A percentile compares a stretch with the other conserved stretches of the same genome.
Conservation (phyloP, 305 asterid species). For the Stenogyne calaminthoides region DNA sequence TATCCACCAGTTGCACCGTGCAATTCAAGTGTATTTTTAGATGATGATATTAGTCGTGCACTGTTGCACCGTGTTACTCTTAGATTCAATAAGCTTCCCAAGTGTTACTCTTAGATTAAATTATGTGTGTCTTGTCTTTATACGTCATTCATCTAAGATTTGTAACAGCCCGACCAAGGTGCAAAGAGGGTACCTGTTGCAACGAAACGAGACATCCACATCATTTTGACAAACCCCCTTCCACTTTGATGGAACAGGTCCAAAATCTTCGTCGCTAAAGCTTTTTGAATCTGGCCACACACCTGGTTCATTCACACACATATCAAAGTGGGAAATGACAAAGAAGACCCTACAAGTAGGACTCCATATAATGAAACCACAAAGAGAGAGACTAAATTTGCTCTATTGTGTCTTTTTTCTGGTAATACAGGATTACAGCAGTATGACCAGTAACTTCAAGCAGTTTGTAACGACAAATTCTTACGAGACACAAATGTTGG, state of each 20-base stretch:
- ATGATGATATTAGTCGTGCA: too few species aligned
- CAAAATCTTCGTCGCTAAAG: slow-evolving; percentile 65
- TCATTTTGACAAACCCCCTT: slow-evolving; percentile 80
- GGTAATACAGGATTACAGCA: not conserved
- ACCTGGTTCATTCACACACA: slow-evolving; percentile 55
- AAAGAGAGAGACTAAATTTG: not conserved
- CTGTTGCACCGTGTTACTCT: too few species aligned
- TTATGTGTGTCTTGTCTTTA: not conserved
- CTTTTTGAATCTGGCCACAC: slow-evolving; percentile 88
- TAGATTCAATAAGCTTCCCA: too few species aligned
- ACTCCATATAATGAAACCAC: not conserved
- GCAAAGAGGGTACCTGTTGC: slow-evolving; percentile 64
- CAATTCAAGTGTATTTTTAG: too few species aligned
- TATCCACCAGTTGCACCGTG: too few species aligned
- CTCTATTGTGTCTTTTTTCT: not conserved
- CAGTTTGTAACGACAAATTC: too few species aligned
- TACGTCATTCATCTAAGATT: not conserved
- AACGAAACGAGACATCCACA: slow-evolving; percentile 61
- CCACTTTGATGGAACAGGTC: slow-evolving; percentile 83
- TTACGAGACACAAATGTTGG: too few species aligned
- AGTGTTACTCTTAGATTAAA: too few species aligned
- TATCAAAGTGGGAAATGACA: slow-evolving; percentile 18
- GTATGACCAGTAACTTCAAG: too few species aligned
- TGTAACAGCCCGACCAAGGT: not conserved
- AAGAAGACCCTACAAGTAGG: not conserved